Percentiles rank a stretch among this genome's conserved stretches.
phyloP scores from a whole-genome alignment of 2,329 filamentous ascomycete species.

The Trichoderma atrobrunneum region DNA sequence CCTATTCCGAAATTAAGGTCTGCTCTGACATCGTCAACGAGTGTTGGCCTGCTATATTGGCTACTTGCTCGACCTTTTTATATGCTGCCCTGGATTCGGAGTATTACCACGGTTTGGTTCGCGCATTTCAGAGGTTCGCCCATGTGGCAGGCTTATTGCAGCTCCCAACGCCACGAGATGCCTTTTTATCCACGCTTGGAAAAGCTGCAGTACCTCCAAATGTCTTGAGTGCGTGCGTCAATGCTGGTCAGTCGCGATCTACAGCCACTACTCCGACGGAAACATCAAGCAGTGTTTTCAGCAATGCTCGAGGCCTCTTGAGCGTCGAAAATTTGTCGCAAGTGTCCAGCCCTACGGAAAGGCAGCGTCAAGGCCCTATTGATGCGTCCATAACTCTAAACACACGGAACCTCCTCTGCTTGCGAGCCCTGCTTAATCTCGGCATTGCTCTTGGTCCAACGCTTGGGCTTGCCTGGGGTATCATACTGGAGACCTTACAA shows the following conservation, averaged over 20 bases:
- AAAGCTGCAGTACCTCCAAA: constrained; percentile 92
- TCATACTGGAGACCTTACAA: constrained; percentile 86
- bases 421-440: constrained; percentile 88
- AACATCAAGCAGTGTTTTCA: constrained; percentile 55
- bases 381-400: constrained; percentile 65
- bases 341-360: constrained; percentile 54
- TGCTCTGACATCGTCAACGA: constrained; percentile 82
- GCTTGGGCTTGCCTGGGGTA: constrained; percentile 79
- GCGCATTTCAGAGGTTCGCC: constrained; percentile 91
- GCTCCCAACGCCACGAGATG: constrained; percentile 82
- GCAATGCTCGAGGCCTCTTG: constrained; percentile 68
- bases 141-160: constrained; percentile 90
- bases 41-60: constrained; percentile 94
- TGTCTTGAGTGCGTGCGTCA: constrained; percentile 60
- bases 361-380: constrained; percentile 56
- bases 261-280: constrained; percentile 50
- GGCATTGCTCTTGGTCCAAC: constrained; percentile 93
- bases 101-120: constrained; percentile 87
- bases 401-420: constrained; percentile 83
- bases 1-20: constrained; percentile 67
- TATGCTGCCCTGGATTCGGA: constrained; percentile 89
- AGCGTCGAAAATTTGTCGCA: constrained; percentile 70
- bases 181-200: constrained; percentile 87
- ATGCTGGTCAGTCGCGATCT: constrained; percentile 43
- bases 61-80: constrained; percentile 91